Evolutionary conservation across 768 basidiomycete species (phyloP).

Genomic region (Dictyophora rubrovolvata): DNA sequence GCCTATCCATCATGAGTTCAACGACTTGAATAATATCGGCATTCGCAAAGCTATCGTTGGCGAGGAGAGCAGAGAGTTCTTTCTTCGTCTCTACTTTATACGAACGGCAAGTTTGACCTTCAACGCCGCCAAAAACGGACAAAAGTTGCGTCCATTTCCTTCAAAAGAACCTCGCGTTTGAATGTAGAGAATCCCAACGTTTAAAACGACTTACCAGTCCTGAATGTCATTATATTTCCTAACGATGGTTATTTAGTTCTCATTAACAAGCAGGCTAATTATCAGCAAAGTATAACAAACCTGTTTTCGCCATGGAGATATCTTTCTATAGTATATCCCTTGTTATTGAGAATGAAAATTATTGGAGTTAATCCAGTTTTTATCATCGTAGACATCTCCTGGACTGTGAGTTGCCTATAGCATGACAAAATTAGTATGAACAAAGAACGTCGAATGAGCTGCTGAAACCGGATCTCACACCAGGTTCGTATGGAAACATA

Average conservation of each 20-base stretch:
- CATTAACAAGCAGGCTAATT: background rate
- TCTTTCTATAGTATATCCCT: conserved; percentile 83
- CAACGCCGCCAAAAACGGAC: conserved; percentile 43
- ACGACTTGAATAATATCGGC: conserved; percentile 68
- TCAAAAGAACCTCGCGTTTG: background rate
- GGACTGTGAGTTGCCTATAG: conserved; percentile 61
- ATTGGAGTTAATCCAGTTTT: conserved; percentile 64
- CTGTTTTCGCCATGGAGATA: conserved; percentile 55
- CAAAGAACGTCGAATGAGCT: too few relatives aligned
- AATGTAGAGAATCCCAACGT: background rate
- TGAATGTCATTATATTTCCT: conserved; percentile 83
- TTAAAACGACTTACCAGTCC: conserved; percentile 39
- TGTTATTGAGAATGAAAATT: conserved; percentile 74
- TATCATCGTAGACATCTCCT: conserved; percentile 82
- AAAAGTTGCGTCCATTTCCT: conserved; percentile 61
- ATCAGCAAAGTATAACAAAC: conserved; percentile 19
- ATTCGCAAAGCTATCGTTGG: conserved; percentile 46
- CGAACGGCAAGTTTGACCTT: conserved; percentile 40
- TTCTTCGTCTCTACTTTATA: conserved; percentile 57
- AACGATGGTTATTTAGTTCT: conserved; percentile 5
- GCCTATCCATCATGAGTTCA: conserved; percentile 65
- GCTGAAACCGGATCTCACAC: too few relatives aligned
- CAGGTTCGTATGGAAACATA: too few relatives aligned
- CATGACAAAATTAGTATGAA: background rate
- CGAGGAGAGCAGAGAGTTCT: conserved; percentile 60